Percentiles rank a stretch among this genome's conserved stretches.
Conservation (phyloP, 768 basidiomycete genomes). For the Suillus sp. region DNA sequence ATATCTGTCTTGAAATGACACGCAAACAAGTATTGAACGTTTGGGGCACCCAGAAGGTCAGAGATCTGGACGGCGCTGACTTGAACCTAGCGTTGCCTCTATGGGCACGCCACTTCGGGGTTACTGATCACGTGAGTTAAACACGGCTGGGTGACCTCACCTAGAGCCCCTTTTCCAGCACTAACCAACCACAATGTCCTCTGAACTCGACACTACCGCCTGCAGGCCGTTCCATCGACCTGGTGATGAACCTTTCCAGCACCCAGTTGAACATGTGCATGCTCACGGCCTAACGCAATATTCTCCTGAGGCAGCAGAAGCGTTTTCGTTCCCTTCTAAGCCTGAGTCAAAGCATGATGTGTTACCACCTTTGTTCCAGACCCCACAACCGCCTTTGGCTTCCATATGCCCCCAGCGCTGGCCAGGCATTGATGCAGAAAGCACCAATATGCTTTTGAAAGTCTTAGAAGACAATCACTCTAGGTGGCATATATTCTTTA, state of each 20-base stretch:
- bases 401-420: slow-evolving; percentile 23
- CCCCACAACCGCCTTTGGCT: slow-evolving; percentile 16
- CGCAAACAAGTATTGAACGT: neutral
- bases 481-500: slow-evolving; percentile 39
- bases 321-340: slow-evolving; percentile 17
- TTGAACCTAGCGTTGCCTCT: no score
- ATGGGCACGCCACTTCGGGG: neutral
- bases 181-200: slow-evolving; percentile 18
- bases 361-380: slow-evolving; percentile 9
- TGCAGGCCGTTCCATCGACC: slow-evolving; percentile 21
- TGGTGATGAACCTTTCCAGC: slow-evolving; percentile 24
- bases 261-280: slow-evolving; percentile 19
- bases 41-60: neutral
- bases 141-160: neutral
- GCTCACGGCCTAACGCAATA: slow-evolving; percentile 27
- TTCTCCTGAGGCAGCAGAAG: slow-evolving; percentile 25
- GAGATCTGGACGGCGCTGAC: no score
- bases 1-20: neutral
- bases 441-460: slow-evolving; percentile 19
- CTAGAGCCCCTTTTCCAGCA: neutral
- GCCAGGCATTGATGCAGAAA: slow-evolving; percentile 35
- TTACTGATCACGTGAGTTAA: neutral
- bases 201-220: slow-evolving; percentile 17
- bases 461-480: slow-evolving; percentile 32
- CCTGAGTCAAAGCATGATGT: no score